Percentiles rank a stretch among this genome's conserved stretches.
Evolutionary conservation across 495 filamentous ascomycete genomes (phyloP).

Genomic region (Penicillium lagena): DNA sequence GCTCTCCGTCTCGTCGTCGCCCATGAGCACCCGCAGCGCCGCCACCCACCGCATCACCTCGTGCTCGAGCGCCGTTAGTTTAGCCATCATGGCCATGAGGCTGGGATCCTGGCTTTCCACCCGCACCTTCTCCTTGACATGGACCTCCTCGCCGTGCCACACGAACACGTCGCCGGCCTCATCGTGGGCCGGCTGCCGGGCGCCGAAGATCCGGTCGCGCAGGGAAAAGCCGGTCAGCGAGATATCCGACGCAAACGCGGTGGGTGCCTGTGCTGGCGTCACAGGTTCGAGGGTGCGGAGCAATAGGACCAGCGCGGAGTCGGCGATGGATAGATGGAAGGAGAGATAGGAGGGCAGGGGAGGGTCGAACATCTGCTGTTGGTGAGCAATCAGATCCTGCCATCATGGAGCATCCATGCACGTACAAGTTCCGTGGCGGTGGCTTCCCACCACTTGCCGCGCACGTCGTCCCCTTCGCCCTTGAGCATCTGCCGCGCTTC

Average conservation of each 20-base stretch:
- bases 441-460: conserved; percentile 52
- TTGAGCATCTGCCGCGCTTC: conserved; percentile 55
- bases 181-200: conserved; percentile 64
- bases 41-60: conserved; percentile 59
- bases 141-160: conserved; percentile 65
- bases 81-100: conserved; percentile 79
- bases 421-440: conserved; percentile 46
- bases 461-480: conserved; percentile 41
- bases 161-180: conserved; percentile 69
- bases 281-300: conserved; percentile 71
- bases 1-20: conserved; percentile 43
- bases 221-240: conserved; percentile 52
- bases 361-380: conserved; percentile 46
- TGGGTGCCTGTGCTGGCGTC: conserved; percentile 51
- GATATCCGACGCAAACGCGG: conserved; percentile 47
- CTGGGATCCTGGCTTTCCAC: conserved; percentile 91
- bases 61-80: conserved; percentile 76
- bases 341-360: conserved; percentile 54
- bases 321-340: conserved; percentile 70
- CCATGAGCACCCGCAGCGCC: conserved; percentile 78
- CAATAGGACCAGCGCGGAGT: conserved; percentile 70
- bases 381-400: background rate
- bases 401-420: background rate
- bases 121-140: conserved; percentile 80
- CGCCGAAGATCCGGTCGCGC: conserved; percentile 48